Percentiles rank a stretch among this genome's conserved stretches.
Conservation (phyloP, 2,329 filamentous ascomycete species). For the Onygena corvina region DNA sequence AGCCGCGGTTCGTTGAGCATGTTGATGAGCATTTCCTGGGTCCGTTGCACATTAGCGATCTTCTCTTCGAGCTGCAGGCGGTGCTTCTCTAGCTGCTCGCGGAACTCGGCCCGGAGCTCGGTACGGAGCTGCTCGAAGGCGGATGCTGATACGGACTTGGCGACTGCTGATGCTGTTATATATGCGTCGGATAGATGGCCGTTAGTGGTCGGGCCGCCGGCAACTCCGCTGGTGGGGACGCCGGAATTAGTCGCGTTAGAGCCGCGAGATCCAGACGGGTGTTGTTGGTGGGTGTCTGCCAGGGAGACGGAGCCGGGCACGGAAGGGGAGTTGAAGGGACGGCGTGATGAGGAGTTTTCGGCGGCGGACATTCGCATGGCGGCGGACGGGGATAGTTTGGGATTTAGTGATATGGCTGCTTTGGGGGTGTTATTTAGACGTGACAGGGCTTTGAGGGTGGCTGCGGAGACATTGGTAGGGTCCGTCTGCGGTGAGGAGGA, state of each 20-base stretch:
- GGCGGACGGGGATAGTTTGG: slow-evolving; percentile 17
- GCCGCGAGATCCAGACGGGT: slow-evolving; percentile 1
- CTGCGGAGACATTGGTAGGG: slow-evolving; percentile 21
- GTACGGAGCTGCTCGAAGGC: slow-evolving; percentile 22
- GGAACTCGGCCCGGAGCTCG: slow-evolving; percentile 26
- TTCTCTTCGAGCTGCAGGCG: slow-evolving; percentile 26
- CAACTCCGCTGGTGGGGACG: background rate
- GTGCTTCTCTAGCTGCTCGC: slow-evolving; percentile 25
- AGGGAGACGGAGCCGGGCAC: background rate
- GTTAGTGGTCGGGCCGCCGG: background rate
- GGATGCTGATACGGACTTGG: slow-evolving; percentile 9
- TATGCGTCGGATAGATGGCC: slow-evolving; percentile 6
- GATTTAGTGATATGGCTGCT: slow-evolving; percentile 16
- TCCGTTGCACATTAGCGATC: slow-evolving; percentile 29
- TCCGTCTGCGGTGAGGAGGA: slow-evolving; percentile 15
- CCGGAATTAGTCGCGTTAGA: background rate
- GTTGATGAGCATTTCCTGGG: slow-evolving; percentile 32
- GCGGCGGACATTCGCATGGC: slow-evolving; percentile 19
- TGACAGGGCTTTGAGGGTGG: slow-evolving; percentile 27
- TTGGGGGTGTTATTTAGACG: slow-evolving; percentile 30
- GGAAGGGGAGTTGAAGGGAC: background rate
- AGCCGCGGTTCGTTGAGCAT: background rate
- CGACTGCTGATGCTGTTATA: slow-evolving; percentile 2
- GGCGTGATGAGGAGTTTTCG: slow-evolving; percentile 2
- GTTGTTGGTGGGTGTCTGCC: background rate